Evolutionary conservation across 768 basidiomycete genomes (phyloP), one percentile per base, ranked within the genome.

Genomic region (Mycena olivaceomarginata): DNA sequence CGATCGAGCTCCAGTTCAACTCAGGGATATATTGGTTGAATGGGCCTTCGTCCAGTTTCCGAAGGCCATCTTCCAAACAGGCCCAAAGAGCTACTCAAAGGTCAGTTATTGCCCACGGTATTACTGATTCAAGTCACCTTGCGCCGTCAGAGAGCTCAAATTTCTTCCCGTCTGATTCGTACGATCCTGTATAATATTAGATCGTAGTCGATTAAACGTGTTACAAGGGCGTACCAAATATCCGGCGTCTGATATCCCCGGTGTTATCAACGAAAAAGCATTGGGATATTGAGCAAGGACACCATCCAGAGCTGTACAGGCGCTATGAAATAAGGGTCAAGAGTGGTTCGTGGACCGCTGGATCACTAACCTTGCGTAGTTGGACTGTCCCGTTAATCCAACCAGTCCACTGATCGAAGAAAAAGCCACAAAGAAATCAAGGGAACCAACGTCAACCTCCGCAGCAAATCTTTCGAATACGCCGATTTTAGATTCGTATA

Each of bases 251-350:
- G 25, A 63, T 3, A 75, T 70, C 0, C 74, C 67, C 2, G 74
- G 74, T 18, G 67, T 65, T 4, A 75, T 64, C 16, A 75, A 18
- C n/a, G 74, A 75, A 75, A 75, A 75, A 5, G 74, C 74, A 65
- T 75, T 75, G 12, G 18, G 9, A 37, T 75, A 70, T 2, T 43
- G 15, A 15, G 60, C 67, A 6, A 75, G 74, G 11, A 57, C n/a
- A 1, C 74, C 67, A 22, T 75, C 74, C 5, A 75, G 20, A 41
- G 62, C 22, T 1, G 74, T 75, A 25, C 74, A 75, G 5, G 67
- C 74, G 40, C 67, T 70, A 57, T 1, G 8, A 37, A 37, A 15
- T 16, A 37, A 37, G 31, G 39, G 59, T 12, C 48, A 18, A 25
- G 15, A 39, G 15, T 31, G 18, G 4, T 37, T 13, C 31, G 31